These are phyloP conservation scores for Anisodus acutangulus DNA, from an alignment of 257 asterid genomes.

Conservation along the genomic window DNA sequence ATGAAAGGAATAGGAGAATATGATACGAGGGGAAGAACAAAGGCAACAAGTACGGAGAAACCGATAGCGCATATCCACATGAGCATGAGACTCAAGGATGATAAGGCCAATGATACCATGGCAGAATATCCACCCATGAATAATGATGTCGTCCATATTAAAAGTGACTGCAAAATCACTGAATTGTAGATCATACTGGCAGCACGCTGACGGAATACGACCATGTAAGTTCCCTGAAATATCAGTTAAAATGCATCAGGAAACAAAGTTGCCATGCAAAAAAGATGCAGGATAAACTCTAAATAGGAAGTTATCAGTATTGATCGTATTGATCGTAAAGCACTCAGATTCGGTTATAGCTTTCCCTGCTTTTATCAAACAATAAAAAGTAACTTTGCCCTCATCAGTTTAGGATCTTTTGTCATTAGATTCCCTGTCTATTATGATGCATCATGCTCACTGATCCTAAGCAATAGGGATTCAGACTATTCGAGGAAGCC, in stretches of 20 bases:
- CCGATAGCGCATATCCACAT: constrained; percentile 81
- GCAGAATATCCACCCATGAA: constrained; percentile 82
- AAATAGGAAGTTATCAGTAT: constrained; percentile 7
- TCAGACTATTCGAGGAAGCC: neutral
- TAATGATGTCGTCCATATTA: constrained; percentile 74
- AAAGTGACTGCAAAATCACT: constrained; percentile 74
- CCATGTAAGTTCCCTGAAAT: constrained; percentile 83
- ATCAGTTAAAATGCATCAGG: constrained; percentile 34
- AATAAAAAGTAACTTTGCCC: neutral
- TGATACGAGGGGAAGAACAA: constrained; percentile 67
- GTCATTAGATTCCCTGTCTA: constrained; percentile 11
- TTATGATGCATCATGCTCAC: neutral
- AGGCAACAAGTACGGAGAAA: constrained; percentile 61
- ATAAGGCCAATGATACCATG: constrained; percentile 59
- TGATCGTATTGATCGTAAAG: constrained; percentile 4
- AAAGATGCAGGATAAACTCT: constrained; percentile 15
- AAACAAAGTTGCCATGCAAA: neutral
- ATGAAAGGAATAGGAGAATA: constrained; percentile 81
- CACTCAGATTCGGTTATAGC: neutral
- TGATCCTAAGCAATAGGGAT: neutral
- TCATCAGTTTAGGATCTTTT: constrained; percentile 4
- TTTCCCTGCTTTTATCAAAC: constrained; percentile 1
- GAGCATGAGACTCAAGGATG: constrained; percentile 63
- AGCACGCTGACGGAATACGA: constrained; percentile 67
- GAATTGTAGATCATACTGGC: constrained; percentile 86